Evolutionary conservation across 768 basidiomycete genomes (phyloP).

Genomic region (Mycena latifolia): DNA sequence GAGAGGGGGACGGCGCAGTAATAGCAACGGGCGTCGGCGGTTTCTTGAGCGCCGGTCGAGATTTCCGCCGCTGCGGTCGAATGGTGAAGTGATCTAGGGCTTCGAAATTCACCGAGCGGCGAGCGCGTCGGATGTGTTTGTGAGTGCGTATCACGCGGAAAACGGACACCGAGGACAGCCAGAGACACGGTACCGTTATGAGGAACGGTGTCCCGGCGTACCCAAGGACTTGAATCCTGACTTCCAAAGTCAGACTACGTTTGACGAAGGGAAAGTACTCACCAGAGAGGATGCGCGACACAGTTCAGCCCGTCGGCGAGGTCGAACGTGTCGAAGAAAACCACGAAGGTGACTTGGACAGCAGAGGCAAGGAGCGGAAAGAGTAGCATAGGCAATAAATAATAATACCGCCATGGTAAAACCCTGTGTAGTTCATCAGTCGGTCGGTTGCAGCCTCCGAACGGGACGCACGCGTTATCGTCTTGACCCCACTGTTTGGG

Average conservation of each 20-base stretch:
- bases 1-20: constrained; percentile 16
- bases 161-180: constrained; percentile 17
- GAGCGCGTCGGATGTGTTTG: constrained; percentile 32
- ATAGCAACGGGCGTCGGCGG: constrained; percentile 24
- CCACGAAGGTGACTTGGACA: constrained; percentile 28
- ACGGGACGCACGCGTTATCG: not conserved
- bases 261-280: not conserved
- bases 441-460: not conserved
- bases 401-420: constrained; percentile 28
- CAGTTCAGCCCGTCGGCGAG: constrained; percentile 25
- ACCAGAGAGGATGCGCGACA: constrained; percentile 28
- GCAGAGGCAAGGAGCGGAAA: constrained; percentile 34
- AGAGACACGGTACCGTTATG: constrained; percentile 28
- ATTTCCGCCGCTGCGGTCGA: constrained; percentile 10
- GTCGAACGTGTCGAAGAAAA: constrained; percentile 30
- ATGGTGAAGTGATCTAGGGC: constrained; percentile 26
- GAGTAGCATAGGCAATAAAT: constrained; percentile 30
- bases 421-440: not conserved
- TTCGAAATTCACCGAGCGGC: constrained; percentile 27
- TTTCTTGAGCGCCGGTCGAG: constrained; percentile 4
- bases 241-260: not conserved
- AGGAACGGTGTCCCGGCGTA: constrained; percentile 30
- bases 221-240: constrained; percentile 28
- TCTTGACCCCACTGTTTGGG: constrained; percentile 32
- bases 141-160: constrained; percentile 26